phyloP scores from a whole-genome alignment of 179 eudicot genomes.

The Nepenthes alata region DNA sequence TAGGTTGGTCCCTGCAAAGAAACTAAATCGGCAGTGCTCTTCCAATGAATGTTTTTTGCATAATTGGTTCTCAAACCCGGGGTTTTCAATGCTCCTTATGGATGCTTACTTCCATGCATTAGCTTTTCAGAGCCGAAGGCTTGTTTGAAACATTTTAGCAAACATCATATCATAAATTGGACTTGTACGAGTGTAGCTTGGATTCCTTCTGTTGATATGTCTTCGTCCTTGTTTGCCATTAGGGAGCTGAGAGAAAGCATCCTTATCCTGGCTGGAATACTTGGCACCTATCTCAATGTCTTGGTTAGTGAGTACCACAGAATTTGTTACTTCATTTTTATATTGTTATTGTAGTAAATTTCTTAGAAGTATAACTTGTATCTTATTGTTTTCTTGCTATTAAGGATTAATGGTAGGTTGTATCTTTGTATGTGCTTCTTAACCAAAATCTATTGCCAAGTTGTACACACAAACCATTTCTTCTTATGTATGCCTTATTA shows the following conservation, averaged over 20 bases:
- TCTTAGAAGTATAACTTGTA: neutral
- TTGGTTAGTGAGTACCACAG: slow-evolving; percentile 35
- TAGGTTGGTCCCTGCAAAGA: too few species aligned
- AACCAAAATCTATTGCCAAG: neutral
- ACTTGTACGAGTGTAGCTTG: neutral
- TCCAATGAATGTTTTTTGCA: too few species aligned
- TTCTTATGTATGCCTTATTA: neutral
- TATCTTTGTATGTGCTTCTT: neutral
- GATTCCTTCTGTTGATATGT: slow-evolving; percentile 10
- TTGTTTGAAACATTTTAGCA: neutral
- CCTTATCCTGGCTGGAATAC: slow-evolving; percentile 73
- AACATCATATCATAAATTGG: neutral
- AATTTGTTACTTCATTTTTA: neutral
- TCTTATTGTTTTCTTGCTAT: neutral
- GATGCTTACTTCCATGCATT: too few species aligned
- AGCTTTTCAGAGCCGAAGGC: neutral
- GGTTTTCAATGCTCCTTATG: too few species aligned
- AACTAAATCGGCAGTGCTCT: too few species aligned
- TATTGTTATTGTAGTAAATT: neutral
- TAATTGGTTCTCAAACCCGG: too few species aligned
- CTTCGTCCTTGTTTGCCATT: slow-evolving; percentile 9
- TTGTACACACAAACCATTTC: neutral
- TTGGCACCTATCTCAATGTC: slow-evolving; percentile 73
- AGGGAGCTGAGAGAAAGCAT: slow-evolving; percentile 77
- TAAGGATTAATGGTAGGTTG: neutral